Conservation (phyloP, 2,329 filamentous ascomycete genomes). For the Pseudocercospora musae region DNA sequence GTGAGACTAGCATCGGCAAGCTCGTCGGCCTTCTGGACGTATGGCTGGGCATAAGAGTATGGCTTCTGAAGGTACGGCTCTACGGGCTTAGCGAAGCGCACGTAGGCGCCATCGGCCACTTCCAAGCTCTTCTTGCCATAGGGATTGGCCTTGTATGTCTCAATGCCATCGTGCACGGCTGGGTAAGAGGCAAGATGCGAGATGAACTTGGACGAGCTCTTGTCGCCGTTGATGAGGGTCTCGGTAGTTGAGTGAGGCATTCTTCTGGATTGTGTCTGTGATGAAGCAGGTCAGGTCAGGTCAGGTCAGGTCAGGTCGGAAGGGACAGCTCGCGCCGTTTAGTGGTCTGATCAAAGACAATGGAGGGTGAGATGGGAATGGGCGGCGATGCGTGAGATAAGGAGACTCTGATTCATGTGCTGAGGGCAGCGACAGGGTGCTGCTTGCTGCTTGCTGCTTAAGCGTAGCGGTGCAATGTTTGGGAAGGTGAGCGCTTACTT, state of each 20-base stretch:
- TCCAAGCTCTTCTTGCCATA: slow-evolving; percentile 80
- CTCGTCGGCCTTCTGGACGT: slow-evolving; percentile 62
- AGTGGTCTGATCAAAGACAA: neutral
- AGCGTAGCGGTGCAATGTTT: neutral
- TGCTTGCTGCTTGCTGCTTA: neutral
- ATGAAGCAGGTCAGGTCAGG: neutral
- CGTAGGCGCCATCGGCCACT: slow-evolving; percentile 70
- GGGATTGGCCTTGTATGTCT: slow-evolving; percentile 75
- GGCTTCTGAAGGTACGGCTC: slow-evolving; percentile 75
- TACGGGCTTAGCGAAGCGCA: slow-evolving; percentile 72
- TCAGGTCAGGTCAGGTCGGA: neutral
- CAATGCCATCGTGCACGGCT: slow-evolving; percentile 72
- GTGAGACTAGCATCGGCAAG: slow-evolving; percentile 36
- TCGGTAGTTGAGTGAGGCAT: slow-evolving; percentile 51
- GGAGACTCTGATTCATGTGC: neutral
- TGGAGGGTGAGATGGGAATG: neutral
- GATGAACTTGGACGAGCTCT: slow-evolving; percentile 47
- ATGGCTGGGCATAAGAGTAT: slow-evolving; percentile 78
- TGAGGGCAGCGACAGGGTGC: neutral
- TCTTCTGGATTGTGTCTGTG: slow-evolving; percentile 3
- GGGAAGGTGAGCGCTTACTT: neutral
- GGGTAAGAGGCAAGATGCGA: slow-evolving; percentile 78
- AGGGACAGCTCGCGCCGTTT: neutral
- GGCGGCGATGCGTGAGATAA: slow-evolving; percentile 1
- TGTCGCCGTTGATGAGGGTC: slow-evolving; percentile 49